Conservation (phyloP, 139 green algal genomes). For the Chlamydomonas sp. region DNA sequence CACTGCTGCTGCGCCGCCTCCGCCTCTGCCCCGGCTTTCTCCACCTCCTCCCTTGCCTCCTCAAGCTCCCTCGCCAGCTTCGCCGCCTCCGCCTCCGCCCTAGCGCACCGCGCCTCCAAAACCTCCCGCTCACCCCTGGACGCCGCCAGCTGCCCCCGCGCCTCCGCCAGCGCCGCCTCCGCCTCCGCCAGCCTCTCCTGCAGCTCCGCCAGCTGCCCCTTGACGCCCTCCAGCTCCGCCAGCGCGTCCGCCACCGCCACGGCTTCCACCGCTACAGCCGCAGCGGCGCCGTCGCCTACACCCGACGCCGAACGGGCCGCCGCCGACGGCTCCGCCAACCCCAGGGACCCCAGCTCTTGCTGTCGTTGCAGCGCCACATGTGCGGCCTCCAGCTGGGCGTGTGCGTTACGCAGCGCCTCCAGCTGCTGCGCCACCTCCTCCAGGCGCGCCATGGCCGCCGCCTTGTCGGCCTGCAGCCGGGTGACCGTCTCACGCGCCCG, state of each 20-base stretch:
- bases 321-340: neutral
- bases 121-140: neutral
- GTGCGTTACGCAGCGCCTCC: neutral
- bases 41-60: neutral
- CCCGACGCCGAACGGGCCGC: neutral
- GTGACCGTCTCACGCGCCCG: conserved; percentile 15
- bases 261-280: neutral
- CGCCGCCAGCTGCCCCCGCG: neutral
- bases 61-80: neutral
- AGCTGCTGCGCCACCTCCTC: conserved; percentile 12
- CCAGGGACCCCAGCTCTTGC: conserved; percentile 1
- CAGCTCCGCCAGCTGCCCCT: neutral
- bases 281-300: neutral
- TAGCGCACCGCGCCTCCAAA: neutral
- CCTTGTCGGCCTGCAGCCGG: conserved; percentile 19
- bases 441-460: neutral
- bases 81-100: neutral
- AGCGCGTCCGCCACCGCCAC: neutral
- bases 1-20: neutral
- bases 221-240: neutral
- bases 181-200: neutral
- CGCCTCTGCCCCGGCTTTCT: neutral
- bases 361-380: neutral
- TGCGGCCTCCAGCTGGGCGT: conserved; percentile 13
- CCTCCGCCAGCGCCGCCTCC: neutral